Evolutionary conservation across 345 rosid species (phyloP).

Genomic region (Hibiscus tridactylites): DNA sequence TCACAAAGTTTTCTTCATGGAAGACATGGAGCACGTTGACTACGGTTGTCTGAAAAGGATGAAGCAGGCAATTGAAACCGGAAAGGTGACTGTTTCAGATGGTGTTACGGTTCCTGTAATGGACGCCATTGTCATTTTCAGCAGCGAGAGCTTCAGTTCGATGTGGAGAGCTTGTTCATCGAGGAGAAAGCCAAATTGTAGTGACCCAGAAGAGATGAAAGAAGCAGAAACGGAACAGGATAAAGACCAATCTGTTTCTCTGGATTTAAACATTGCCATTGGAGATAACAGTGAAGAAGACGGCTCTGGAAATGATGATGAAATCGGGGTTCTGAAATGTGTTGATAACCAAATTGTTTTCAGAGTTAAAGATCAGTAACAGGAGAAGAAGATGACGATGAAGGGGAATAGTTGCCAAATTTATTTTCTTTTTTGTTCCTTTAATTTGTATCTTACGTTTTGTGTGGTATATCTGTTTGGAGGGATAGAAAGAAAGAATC

Average conservation of each 20-base stretch:
- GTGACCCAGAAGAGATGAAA: background rate
- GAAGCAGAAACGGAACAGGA: background rate
- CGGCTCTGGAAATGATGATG: background rate
- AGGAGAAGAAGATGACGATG: background rate
- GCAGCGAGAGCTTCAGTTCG: slow-evolving; percentile 27
- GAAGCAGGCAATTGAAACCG: slow-evolving; percentile 35
- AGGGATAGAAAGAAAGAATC: no score
- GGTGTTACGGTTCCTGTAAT: slow-evolving; percentile 42
- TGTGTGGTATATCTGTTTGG: no score
- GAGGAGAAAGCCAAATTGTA: background rate
- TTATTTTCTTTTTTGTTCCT: no score
- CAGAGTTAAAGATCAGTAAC: background rate
- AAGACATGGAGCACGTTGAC: slow-evolving; percentile 41
- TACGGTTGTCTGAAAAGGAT: slow-evolving; percentile 23
- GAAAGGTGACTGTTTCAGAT: slow-evolving; percentile 27
- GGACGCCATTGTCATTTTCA: slow-evolving; percentile 58
- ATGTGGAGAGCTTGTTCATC: slow-evolving; percentile 23
- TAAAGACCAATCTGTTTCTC: background rate
- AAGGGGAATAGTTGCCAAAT: no score
- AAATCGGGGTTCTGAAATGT: background rate
- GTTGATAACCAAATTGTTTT: background rate
- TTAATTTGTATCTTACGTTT: no score
- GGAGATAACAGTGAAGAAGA: background rate
- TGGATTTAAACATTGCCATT: background rate
- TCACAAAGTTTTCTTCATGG: slow-evolving; percentile 55